Conservation (phyloP, 805 yeast genomes). For the Ogataea salicorniae region DNA sequence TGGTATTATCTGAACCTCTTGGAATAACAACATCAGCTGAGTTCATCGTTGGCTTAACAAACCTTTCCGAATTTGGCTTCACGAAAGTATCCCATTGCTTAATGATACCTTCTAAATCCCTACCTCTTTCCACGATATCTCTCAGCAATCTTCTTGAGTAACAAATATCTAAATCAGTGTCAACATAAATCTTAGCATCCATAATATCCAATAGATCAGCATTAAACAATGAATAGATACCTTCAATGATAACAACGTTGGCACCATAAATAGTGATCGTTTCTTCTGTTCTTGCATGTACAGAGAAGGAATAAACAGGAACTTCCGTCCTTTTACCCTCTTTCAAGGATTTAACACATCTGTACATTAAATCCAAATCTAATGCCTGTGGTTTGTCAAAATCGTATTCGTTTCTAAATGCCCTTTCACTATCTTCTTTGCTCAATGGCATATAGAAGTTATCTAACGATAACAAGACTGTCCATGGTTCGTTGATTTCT, state of each 20-base stretch:
- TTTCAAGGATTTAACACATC: constrained; percentile 60
- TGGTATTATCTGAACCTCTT: constrained; percentile 74
- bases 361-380: constrained; percentile 67
- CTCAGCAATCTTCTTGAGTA: constrained; percentile 82
- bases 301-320: constrained; percentile 63
- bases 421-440: constrained; percentile 53
- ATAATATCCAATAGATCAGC: constrained; percentile 63
- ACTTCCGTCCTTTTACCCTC: constrained; percentile 64
- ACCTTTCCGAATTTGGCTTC: constrained; percentile 82
- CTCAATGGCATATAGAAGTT: constrained; percentile 81
- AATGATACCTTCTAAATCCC: constrained; percentile 78
- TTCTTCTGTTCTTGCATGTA: constrained; percentile 58
- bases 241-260: constrained; percentile 87
- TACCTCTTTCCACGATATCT: constrained; percentile 80
- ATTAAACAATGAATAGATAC: constrained; percentile 78
- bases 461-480: constrained; percentile 82
- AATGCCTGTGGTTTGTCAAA: constrained; percentile 84
- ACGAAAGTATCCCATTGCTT: constrained; percentile 89
- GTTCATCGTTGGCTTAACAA: constrained; percentile 69
- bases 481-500: constrained; percentile 85
- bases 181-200: constrained; percentile 87
- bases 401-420: constrained; percentile 69
- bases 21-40: constrained; percentile 89
- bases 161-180: constrained; percentile 90
- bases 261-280: constrained; percentile 85